Evolutionary conservation across 2,329 filamentous ascomycete genomes (phyloP), one percentile per base, ranked within the genome.

Genomic region (Scedosporium apiospermum): DNA sequence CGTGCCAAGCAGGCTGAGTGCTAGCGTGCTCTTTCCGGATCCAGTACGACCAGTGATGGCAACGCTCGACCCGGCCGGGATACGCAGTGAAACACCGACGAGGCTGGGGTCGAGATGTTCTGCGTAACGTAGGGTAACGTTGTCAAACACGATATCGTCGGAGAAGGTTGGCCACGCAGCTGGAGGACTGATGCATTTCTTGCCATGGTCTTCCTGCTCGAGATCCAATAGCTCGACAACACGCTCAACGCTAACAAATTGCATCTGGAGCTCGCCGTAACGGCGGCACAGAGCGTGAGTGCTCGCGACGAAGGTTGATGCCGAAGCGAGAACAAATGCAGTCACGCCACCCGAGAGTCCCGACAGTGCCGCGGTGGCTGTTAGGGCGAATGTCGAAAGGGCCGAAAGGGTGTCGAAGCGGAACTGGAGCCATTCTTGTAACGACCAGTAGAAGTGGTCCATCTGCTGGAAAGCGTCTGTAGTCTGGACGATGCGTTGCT

Each of bases 361-460:
- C 0, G 86, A 87, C 68, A 87, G 88, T 5, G 96, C 77, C 14
- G 92, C 92, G 9, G 93, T 82, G 1, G 88, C 72, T 1, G 91
- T 90, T 60, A 96, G 77, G 0, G 85, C 75, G 64, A 93, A 89
- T 0, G 89, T 91, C 6, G 90, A 90, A 3, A 83, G 71, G 0
- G 88, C 89, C 0, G 91, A 91, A 5, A 93, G 75, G 7, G 79
- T 74, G 67, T 91, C 88, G 63, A 95, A 93, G 12, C 92, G 86
- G 69, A 89, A 91, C 71, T 87, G 87, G 2, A 96, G 80, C 92
- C 92, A 96, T 6, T 86, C 85, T 67, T 96, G 91, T 53, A 96
- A 80, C 64, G 87, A 90, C 89, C 92, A 96, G 76, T 96, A 96
- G 75, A 96, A 96, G 72, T 97, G 93, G 69, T 97, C 93, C 82